Conservation (phyloP, 192 early-diverging fungal genomes). For the Backusella australiensis region DNA sequence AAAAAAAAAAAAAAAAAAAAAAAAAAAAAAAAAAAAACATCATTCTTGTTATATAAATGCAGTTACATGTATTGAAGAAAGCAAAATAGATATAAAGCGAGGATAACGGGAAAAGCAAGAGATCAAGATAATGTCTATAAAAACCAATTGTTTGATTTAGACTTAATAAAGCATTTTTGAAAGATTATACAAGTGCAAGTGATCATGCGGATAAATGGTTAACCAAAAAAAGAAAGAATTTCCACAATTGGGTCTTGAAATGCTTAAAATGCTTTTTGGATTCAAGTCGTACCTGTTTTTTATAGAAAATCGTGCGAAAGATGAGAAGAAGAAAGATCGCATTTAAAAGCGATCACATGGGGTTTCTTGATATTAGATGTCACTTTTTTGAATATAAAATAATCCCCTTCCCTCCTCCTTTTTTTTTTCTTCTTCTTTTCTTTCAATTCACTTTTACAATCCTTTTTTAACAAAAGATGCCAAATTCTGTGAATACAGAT, state of each 20-base stretch:
- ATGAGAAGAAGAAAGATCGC: background rate
- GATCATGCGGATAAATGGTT: background rate
- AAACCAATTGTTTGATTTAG: background rate
- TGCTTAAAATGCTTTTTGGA: background rate
- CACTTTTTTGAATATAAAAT: background rate
- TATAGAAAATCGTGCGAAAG: constrained; percentile 4
- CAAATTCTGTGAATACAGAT: background rate
- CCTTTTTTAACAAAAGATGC: background rate
- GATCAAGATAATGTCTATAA: background rate
- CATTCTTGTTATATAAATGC: too few species aligned
- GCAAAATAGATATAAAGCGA: background rate
- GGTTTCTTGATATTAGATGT: background rate
- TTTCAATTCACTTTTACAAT: background rate
- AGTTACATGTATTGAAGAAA: too few species aligned
- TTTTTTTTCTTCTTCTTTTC: background rate
- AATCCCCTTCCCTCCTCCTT: too few species aligned
- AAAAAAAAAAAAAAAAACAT: too few species aligned
- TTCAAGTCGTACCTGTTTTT: background rate
- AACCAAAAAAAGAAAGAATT: constrained; percentile 11
- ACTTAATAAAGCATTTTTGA: background rate
- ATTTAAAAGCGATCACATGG: constrained; percentile 1
- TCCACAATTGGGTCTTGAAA: background rate
- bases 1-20: too few species aligned
- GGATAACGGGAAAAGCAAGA: background rate
- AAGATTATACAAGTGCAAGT: background rate